Percentiles rank a stretch among this genome's conserved stretches.
Evolutionary conservation across 495 filamentous ascomycete genomes (phyloP).

Genomic region (Lepraria neglecta): DNA sequence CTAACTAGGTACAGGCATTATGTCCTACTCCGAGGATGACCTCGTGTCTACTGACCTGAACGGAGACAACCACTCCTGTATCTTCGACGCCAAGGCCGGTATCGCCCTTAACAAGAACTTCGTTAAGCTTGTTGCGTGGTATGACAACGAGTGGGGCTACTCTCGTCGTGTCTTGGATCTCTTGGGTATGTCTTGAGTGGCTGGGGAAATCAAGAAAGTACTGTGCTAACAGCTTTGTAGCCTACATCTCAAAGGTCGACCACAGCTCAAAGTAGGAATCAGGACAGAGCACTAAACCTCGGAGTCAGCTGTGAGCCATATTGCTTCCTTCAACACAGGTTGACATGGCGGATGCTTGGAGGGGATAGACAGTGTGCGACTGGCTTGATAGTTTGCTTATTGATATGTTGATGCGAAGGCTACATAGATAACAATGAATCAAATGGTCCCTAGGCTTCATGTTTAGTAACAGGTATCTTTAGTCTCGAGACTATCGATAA

Average conservation of each 20-base stretch:
- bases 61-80: constrained; percentile 86
- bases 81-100: constrained; percentile 99
- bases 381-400: neutral
- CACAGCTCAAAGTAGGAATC: constrained; percentile 38
- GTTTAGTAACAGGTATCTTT: neutral
- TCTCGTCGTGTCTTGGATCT: constrained; percentile 98
- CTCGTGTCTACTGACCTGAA: constrained; percentile 90
- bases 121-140: constrained; percentile 97
- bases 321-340: constrained; percentile 2
- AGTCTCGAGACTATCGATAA: too few species aligned
- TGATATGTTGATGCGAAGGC: neutral
- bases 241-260: constrained; percentile 89
- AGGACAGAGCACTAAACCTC: constrained; percentile 33
- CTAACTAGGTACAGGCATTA: constrained; percentile 58
- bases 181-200: constrained; percentile 46
- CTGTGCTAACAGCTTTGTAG: constrained; percentile 31
- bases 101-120: constrained; percentile 97
- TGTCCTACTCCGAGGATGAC: constrained; percentile 95
- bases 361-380: neutral
- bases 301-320: constrained; percentile 36
- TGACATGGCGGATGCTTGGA: neutral
- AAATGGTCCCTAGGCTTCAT: neutral
- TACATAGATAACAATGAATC: neutral
- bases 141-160: constrained; percentile 97
- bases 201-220: neutral